Evolutionary conservation across 139 green algal genomes (phyloP).

Genomic region (Pleodorina starrii): DNA sequence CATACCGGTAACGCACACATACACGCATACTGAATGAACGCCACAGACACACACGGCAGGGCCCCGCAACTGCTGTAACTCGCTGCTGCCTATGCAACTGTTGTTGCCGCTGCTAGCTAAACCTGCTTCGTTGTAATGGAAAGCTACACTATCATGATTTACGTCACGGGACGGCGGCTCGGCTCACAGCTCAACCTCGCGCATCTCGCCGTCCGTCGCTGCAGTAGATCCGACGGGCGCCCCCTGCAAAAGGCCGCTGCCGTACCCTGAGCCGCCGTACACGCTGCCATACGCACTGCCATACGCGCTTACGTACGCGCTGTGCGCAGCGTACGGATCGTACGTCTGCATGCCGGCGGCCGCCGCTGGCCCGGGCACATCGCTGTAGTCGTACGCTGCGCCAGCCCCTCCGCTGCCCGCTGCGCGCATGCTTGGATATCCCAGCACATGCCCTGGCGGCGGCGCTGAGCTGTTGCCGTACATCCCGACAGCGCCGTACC

Average conservation of each 20-base stretch:
- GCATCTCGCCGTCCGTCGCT: slow-evolving; percentile 12
- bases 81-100: too few species aligned
- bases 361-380: too few species aligned
- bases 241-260: neutral
- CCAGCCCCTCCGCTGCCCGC: too few species aligned
- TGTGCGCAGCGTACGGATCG: neutral
- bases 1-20: too few species aligned
- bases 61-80: too few species aligned
- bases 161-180: too few species aligned
- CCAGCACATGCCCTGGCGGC: neutral
- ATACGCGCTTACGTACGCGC: neutral
- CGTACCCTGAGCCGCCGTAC: neutral
- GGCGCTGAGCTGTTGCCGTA: neutral
- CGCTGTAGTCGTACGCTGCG: neutral
- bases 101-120: too few species aligned
- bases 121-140: too few species aligned
- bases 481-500: neutral
- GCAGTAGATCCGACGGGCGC: neutral
- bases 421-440: neutral
- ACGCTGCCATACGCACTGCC: neutral
- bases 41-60: too few species aligned
- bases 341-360: neutral
- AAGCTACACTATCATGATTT: too few species aligned
- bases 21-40: too few species aligned
- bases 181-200: slow-evolving; percentile 39